Evolutionary conservation across 305 asterid species (phyloP).

Genomic region (Solanum hybrid): DNA sequence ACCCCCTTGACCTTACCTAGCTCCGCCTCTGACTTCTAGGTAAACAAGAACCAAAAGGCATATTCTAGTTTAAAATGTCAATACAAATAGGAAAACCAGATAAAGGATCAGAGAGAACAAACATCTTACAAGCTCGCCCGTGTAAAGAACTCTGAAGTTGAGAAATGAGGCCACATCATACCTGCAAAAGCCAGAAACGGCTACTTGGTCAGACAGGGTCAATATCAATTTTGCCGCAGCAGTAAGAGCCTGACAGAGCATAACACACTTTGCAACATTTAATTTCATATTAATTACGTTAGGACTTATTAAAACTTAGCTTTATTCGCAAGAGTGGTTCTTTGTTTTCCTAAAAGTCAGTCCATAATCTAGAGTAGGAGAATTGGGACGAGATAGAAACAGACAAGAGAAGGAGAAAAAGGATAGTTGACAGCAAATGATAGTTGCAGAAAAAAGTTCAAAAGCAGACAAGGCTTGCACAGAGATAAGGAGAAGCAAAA

Average conservation of each 20-base stretch:
- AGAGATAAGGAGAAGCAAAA: neutral
- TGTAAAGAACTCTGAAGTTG: constrained; percentile 31
- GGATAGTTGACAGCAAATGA: neutral
- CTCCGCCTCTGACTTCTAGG: neutral
- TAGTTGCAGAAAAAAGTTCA: neutral
- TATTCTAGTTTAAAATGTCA: neutral
- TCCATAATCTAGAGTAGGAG: neutral
- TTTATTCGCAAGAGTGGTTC: neutral
- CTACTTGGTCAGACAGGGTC: neutral
- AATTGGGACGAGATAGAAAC: neutral
- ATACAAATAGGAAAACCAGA: neutral
- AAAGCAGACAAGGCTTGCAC: neutral
- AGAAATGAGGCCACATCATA: constrained; percentile 64
- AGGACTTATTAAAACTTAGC: neutral
- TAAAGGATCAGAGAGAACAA: neutral
- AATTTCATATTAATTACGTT: neutral
- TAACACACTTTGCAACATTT: neutral
- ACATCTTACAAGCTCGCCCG: constrained; percentile 62
- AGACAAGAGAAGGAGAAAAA: neutral
- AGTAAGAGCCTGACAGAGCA: neutral
- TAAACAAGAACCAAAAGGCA: neutral
- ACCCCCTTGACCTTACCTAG: neutral
- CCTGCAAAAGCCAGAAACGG: constrained; percentile 30
- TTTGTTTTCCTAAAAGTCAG: neutral
- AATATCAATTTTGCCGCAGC: neutral